These are phyloP conservation scores for Extremus antarcticus DNA, from an alignment of 495 filamentous ascomycete species.

Conservation along the genomic window DNA sequence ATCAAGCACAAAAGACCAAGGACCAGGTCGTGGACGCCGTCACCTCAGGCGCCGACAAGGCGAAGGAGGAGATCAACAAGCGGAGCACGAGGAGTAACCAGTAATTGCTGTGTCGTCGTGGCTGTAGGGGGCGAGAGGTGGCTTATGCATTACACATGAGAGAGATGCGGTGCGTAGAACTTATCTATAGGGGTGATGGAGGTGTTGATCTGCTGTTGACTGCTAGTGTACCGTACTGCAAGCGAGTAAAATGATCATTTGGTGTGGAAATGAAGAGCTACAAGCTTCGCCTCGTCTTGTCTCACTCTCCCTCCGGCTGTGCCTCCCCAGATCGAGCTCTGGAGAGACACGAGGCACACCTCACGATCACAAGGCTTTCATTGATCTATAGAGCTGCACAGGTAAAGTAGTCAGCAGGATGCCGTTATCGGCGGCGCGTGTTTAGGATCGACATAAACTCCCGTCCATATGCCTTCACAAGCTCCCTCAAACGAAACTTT, in stretches of 20 bases:
- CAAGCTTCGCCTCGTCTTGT: no score
- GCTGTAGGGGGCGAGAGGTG: not conserved
- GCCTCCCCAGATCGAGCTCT: no score
- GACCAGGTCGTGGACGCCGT: constrained; percentile 67
- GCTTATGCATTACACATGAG: not conserved
- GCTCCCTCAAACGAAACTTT: not conserved
- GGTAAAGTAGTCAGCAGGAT: not conserved
- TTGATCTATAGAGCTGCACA: not conserved
- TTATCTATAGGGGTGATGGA: not conserved
- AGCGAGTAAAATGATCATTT: not conserved
- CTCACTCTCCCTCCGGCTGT: no score
- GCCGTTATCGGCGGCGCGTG: not conserved
- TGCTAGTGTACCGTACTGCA: not conserved
- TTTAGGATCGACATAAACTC: not conserved
- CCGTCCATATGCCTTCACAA: no score
- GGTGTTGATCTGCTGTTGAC: not conserved
- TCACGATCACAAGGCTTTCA: not conserved
- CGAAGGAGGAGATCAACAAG: constrained; percentile 47
- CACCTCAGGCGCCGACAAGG: constrained; percentile 45
- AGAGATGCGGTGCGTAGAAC: not conserved
- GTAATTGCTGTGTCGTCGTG: constrained; percentile 7
- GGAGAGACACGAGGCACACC: no score
- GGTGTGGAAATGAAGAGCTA: no score
- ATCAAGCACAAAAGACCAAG: constrained; percentile 58
- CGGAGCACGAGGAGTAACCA: constrained; percentile 39